Evolutionary conservation across 2,329 filamentous ascomycete genomes (phyloP).

Genomic region (Alternaria hordeiaustralica): DNA sequence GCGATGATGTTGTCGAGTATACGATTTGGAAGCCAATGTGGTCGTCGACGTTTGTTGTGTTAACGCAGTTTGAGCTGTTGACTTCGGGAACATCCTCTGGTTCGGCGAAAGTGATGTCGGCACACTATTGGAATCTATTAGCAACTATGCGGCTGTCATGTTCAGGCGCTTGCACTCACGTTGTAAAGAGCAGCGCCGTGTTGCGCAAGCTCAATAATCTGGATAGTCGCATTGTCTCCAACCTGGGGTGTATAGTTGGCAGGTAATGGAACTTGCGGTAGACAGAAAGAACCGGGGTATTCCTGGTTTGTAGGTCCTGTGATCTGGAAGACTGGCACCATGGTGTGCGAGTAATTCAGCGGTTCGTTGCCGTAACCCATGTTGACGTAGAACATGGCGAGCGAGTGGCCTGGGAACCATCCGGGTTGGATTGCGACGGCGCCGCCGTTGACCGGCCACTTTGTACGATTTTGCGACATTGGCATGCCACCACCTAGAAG

Average conservation of each 20-base stretch:
- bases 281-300: conserved; percentile 87
- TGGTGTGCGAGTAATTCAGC: conserved; percentile 83
- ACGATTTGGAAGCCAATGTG: conserved; percentile 75
- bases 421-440: conserved; percentile 91
- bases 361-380: conserved; percentile 84
- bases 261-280: conserved; percentile 88
- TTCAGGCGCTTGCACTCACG: conserved; percentile 57
- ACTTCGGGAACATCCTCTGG: conserved; percentile 77
- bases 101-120: conserved; percentile 90
- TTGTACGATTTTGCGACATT: conserved; percentile 81
- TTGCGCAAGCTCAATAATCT: conserved; percentile 80
- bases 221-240: conserved; percentile 91
- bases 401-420: conserved; percentile 90
- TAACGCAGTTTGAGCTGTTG: conserved; percentile 85
- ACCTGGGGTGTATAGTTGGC: conserved; percentile 71
- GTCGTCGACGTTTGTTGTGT: conserved; percentile 63
- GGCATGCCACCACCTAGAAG: conserved; percentile 79
- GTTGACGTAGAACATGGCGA: conserved; percentile 88
- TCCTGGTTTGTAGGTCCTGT: conserved; percentile 79
- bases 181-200: conserved; percentile 86
- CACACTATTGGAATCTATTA: conserved; percentile 68
- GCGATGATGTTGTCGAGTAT: conserved; percentile 63
- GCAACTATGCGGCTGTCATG: not conserved
- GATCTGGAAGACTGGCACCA: conserved; percentile 82
- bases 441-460: conserved; percentile 87